Evolutionary conservation across 345 rosid genomes (phyloP).

Genomic region (Cardamine resedifolia): DNA sequence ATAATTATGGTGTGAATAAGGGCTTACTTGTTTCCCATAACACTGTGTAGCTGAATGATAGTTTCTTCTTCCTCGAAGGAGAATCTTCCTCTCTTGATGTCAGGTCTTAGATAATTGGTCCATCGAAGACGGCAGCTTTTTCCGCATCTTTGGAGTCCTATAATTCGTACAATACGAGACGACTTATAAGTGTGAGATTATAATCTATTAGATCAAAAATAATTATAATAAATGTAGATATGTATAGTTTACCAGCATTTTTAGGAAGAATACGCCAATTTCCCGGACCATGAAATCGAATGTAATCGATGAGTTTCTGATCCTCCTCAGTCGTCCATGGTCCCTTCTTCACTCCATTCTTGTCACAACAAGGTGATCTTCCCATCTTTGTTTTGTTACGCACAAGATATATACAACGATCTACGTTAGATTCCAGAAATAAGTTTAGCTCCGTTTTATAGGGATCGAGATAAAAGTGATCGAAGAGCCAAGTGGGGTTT

Average conservation of each 20-base stretch:
- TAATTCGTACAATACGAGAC: slow-evolving; percentile 4
- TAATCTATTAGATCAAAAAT: not conserved
- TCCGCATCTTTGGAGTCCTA: slow-evolving; percentile 93
- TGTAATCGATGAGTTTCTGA: slow-evolving; percentile 54
- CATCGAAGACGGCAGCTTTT: slow-evolving; percentile 98
- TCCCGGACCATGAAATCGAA: slow-evolving; percentile 66
- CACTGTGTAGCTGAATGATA: slow-evolving; percentile 80
- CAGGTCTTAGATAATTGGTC: slow-evolving; percentile 95
- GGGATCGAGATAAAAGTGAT: not conserved
- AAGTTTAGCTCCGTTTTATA: not conserved
- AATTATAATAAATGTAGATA: not conserved
- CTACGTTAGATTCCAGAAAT: not conserved
- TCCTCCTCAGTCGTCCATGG: slow-evolving; percentile 89
- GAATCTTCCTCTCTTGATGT: slow-evolving; percentile 90
- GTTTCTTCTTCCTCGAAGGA: slow-evolving; percentile 96
- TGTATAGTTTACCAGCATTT: slow-evolving; percentile 58
- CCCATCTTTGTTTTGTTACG: slow-evolving; percentile 47
- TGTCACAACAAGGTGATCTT: slow-evolving; percentile 82
- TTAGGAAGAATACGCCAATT: slow-evolving; percentile 78
- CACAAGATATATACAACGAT: not conserved
- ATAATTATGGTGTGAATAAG: not conserved
- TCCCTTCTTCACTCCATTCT: slow-evolving; percentile 78
- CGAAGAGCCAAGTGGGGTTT: not conserved
- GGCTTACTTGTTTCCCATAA: slow-evolving; percentile 83
- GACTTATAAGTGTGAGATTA: not conserved